Evolutionary conservation across 768 basidiomycete genomes (phyloP).

Genomic region (Agrocybe chaxingu): DNA sequence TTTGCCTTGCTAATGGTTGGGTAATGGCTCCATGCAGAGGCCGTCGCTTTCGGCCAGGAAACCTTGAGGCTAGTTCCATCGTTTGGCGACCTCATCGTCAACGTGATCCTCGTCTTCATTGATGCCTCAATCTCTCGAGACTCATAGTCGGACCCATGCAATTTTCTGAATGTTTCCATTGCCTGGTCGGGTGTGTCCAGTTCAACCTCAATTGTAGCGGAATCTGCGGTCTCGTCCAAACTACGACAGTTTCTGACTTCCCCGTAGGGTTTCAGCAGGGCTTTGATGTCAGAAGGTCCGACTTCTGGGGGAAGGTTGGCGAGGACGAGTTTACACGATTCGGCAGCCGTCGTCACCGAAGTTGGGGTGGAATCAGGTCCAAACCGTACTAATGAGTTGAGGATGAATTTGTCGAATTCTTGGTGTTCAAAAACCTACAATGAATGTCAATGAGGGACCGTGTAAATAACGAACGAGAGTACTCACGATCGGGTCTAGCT

Average conservation of each 20-base stretch:
- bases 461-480: too few relatives aligned
- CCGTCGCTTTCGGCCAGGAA: constrained; percentile 41
- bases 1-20: constrained; percentile 39
- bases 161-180: constrained; percentile 25
- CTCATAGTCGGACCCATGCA: constrained; percentile 28
- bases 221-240: constrained; percentile 15
- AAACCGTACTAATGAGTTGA: constrained; percentile 30
- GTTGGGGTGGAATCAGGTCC: constrained; percentile 27
- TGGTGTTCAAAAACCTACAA: constrained; percentile 18
- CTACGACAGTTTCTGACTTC: constrained; percentile 17
- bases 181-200: constrained; percentile 29
- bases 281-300: constrained; percentile 24
- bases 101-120: constrained; percentile 20
- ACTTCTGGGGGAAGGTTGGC: constrained; percentile 35
- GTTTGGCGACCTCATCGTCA: constrained; percentile 6
- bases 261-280: constrained; percentile 29
- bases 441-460: neutral
- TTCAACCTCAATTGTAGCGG: constrained; percentile 22
- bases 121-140: constrained; percentile 21
- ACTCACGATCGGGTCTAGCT: constrained; percentile 3
- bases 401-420: constrained; percentile 19
- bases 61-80: constrained; percentile 29
- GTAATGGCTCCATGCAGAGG: constrained; percentile 47
- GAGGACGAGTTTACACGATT: constrained; percentile 35
- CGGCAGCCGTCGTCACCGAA: constrained; percentile 33